A percentile compares a stretch with the other conserved stretches of the same genome.
phyloP scores from a whole-genome alignment of 306 rosid genomes.

The Astragalus glycyphyllos region DNA sequence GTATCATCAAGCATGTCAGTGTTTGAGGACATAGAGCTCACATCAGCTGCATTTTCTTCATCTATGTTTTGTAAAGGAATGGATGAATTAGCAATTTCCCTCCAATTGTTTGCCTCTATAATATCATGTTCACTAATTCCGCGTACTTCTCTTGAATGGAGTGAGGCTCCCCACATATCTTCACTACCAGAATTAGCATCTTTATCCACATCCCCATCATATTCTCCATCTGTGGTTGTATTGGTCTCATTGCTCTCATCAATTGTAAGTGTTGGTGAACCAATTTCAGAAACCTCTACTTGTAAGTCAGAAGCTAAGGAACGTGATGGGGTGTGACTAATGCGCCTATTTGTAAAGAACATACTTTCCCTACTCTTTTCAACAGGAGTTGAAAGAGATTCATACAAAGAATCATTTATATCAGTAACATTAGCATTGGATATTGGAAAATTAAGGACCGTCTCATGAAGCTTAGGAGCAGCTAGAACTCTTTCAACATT shows the following conservation, averaged over 20 bases:
- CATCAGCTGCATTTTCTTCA: conserved; percentile 55
- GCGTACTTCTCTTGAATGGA: conserved; percentile 40
- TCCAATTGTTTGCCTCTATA: conserved; percentile 35
- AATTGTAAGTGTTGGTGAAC: conserved; percentile 67
- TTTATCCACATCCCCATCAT: conserved; percentile 66
- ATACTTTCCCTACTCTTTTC: conserved; percentile 43
- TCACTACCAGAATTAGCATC: conserved; percentile 52
- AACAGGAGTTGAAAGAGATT: conserved; percentile 52
- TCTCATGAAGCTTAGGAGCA: conserved; percentile 32
- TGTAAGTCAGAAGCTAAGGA: conserved; percentile 91
- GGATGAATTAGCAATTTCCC: conserved; percentile 41
- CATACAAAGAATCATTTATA: conserved; percentile 53
- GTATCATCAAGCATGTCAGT: conserved; percentile 45
- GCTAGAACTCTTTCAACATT: neutral
- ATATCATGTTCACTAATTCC: conserved; percentile 47
- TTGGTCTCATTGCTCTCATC: conserved; percentile 57
- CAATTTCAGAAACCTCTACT: conserved; percentile 88
- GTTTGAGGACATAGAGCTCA: conserved; percentile 46
- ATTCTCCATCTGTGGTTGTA: conserved; percentile 64
- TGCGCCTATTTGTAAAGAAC: conserved; percentile 25
- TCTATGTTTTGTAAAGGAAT: conserved; percentile 37
- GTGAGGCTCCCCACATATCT: conserved; percentile 59
- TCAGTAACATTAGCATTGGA: conserved; percentile 42
- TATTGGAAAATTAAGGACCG: conserved; percentile 33
- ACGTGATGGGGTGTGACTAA: conserved; percentile 55